Evolutionary conservation across 2,329 filamentous ascomycete species (phyloP), one percentile per base, ranked within the genome.

Genomic region (Hymenoscyphus repandus): DNA sequence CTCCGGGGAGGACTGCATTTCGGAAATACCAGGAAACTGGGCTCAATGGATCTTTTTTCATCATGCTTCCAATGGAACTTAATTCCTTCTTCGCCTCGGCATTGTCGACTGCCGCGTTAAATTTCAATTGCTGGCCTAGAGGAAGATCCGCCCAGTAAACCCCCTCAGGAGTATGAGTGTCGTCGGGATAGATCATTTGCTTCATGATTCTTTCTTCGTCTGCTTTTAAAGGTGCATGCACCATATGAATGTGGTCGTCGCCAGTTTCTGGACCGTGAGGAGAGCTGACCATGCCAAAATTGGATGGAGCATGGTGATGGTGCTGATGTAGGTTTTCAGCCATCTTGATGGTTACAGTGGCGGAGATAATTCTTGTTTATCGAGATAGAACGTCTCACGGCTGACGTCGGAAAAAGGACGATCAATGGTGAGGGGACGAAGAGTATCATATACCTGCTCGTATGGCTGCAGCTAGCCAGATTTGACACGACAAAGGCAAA

Each of bases 91-190:
- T 76, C 47, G 86, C 74, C 69, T 95, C 91, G 40, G 74, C 72
- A 52, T 74, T 75, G 69, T 96, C 86, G 67, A 90, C 83, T 52
- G 80, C 78, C 67, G 73, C 76, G 65, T 96, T 85, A 66, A 97
- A 97, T 56, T 75, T 74, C 64, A 88, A 67, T 56, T 88, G 84
- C 73, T 92, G 71, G 53, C 69, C 62, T 45, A 90, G 65, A 17
- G 85, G 83, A 62, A 97, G 74, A 66, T 96, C 92, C 32, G 91
- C 92, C 91, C 91, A 97, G 78, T 97, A 97, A 58, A 82, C 78
- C 54, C 92, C 92, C 17, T 91, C 81, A 49, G 78, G 71, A 50
- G 86, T 88, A 72, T 92, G 96, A 57, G 83, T 86, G 72, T 97
- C 92, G 65, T 95, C 88, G 2, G 92, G 92, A 49, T 88, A 86